These are phyloP conservation scores for Xylariaceae sp. DNA, from an alignment of 2,329 filamentous ascomycete genomes.

Conservation along the genomic window DNA sequence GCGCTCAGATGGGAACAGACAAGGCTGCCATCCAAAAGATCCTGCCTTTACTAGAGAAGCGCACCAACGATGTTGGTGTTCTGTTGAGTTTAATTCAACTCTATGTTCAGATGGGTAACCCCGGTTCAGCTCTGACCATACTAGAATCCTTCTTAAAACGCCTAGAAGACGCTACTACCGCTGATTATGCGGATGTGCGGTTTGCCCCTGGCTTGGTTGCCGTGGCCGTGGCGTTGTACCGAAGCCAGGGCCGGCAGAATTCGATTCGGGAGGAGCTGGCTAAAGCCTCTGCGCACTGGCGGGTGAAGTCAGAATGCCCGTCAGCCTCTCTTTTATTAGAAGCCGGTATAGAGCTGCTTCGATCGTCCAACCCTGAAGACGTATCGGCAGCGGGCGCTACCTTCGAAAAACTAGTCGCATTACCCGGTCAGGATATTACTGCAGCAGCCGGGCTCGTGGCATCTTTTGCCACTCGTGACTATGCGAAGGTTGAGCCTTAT, in stretches of 20 bases:
- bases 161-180: slow-evolving; percentile 56
- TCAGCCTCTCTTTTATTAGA: slow-evolving; percentile 68
- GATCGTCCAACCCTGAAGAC: slow-evolving; percentile 65
- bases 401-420: slow-evolving; percentile 65
- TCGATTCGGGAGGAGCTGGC: slow-evolving; percentile 69
- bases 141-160: slow-evolving; percentile 70
- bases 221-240: slow-evolving; percentile 72
- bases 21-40: slow-evolving; percentile 66
- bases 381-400: slow-evolving; percentile 67
- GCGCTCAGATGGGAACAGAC: slow-evolving; percentile 57
- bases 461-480: slow-evolving; percentile 61
- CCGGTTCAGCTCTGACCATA: slow-evolving; percentile 66
- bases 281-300: slow-evolving; percentile 79
- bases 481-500: slow-evolving; percentile 50
- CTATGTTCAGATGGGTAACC: slow-evolving; percentile 66
- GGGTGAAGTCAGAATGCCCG: slow-evolving; percentile 48
- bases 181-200: slow-evolving; percentile 61
- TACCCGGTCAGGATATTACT: slow-evolving; percentile 61
- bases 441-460: slow-evolving; percentile 82
- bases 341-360: slow-evolving; percentile 76
- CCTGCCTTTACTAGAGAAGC: slow-evolving; percentile 62
- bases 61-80: slow-evolving; percentile 75
- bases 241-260: slow-evolving; percentile 64
- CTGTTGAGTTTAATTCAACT: slow-evolving; percentile 76
- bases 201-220: slow-evolving; percentile 83